Base-by-base conservation (phyloP, 495 filamentous ascomycete genomes). In the Alectoria sarmentosa region DNA sequence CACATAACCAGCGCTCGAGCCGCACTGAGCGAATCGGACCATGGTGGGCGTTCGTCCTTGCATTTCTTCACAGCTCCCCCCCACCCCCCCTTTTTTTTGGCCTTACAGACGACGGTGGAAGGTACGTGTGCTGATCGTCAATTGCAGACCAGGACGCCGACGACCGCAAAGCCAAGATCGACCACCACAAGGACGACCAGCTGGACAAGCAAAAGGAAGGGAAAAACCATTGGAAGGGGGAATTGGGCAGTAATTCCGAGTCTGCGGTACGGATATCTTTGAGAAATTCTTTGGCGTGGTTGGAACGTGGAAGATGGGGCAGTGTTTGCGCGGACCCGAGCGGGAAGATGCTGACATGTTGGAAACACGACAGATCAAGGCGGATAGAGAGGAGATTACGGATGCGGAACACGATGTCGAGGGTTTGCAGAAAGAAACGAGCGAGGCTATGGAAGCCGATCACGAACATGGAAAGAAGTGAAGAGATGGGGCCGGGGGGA, bases 211-310 rank as follows among this genome's bases (percentile, higher is more conserved):
- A 85, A 60, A 89, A 89, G 76, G 77, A 84, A 17, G 92, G 92
- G 28, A 86, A 88, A 74, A 89, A 79, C 17, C 82, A 91, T 68
- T 96, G 92, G 92, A 89, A 89, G 74, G 78, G 85, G 26, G 87
- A 90, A 71, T 75, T 96, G 62, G 89, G 90, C 8, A 89, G 84
- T 65, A 83, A 90, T 72, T 90, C 87, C 70, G 92, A 96, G 80
- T 86, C 87, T 67, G 85, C 85, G 70, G 85, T 96, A 75, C 55
- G 77, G 70, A 10, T 9, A 13, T 28, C 15, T 32, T 36, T 49
- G 26, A 14, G 32, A 17, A 15, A 26, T 30, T 54, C 21, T 46
- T n/a, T 21, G 42, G 42, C 21, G 42, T 6, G 10, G 9, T 23
- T 48, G 44, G 44, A 9, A 13, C 21, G 21, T 21, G 42, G 41